phyloP scores from a whole-genome alignment of 2,329 filamentous ascomycete genomes.

The Monosporascus ibericus region DNA sequence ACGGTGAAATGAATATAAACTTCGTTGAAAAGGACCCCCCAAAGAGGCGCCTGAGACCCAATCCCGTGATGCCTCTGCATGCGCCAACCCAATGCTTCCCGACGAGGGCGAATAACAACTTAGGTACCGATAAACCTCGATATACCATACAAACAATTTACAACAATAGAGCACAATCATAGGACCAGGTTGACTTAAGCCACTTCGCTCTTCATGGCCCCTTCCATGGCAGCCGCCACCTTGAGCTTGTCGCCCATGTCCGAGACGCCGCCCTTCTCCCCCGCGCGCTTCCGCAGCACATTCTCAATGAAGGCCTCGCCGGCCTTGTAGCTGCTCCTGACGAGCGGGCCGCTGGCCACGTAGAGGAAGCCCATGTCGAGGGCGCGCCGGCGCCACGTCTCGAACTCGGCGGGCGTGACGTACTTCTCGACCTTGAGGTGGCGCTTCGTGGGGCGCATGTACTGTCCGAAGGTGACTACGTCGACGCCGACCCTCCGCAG shows the following conservation, averaged over 20 bases:
- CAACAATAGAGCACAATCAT: too few relatives aligned
- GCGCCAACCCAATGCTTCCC: background rate
- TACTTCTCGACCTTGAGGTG: slow-evolving; percentile 98
- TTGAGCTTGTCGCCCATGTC: slow-evolving; percentile 1
- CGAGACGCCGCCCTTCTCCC: slow-evolving; percentile 27
- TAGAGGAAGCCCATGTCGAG: slow-evolving; percentile 96
- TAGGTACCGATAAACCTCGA: background rate
- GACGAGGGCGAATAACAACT: background rate
- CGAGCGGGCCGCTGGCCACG: slow-evolving; percentile 86
- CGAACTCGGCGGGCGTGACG: slow-evolving; percentile 84
- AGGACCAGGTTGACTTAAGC: background rate
- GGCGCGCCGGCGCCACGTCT: slow-evolving; percentile 83
- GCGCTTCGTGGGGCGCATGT: slow-evolving; percentile 97
- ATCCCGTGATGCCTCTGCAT: background rate
- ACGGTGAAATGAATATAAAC: background rate
- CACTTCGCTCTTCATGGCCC: slow-evolving; percentile 1
- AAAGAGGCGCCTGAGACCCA: too few relatives aligned
- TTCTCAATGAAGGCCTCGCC: slow-evolving; percentile 99
- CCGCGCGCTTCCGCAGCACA: slow-evolving; percentile 76
- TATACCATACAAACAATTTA: background rate
- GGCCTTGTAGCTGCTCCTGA: slow-evolving; percentile 94
- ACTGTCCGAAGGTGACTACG: slow-evolving; percentile 98
- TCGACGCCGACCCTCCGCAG: slow-evolving; percentile 78
- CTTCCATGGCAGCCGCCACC: slow-evolving; percentile 4
- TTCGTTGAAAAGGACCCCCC: background rate